phyloP scores from a whole-genome alignment of 2,329 filamentous ascomycete genomes.

The Talaromyces sp. region DNA sequence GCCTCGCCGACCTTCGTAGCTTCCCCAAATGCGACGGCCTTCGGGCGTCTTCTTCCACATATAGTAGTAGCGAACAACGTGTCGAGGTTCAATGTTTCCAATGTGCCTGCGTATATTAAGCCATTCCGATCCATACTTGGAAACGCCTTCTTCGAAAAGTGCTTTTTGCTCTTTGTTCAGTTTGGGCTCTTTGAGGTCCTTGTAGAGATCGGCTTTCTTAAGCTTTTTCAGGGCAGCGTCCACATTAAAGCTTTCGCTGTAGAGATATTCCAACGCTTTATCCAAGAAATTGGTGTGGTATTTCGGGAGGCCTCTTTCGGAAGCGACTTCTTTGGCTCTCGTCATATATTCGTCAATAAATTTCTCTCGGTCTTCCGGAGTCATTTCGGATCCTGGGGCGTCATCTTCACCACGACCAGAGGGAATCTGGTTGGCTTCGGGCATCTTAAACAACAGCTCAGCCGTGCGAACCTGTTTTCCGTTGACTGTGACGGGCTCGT shows the following conservation, averaged over 20 bases:
- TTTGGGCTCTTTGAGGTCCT: constrained; percentile 78
- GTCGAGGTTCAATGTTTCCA: constrained; percentile 67
- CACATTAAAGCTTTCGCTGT: constrained; percentile 65
- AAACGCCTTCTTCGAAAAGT: constrained; percentile 86
- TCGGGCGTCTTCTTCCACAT: constrained; percentile 93
- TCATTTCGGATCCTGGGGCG: constrained; percentile 30
- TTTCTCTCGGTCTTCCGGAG: constrained; percentile 43
- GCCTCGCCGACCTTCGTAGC: constrained; percentile 78
- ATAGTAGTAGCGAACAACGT: constrained; percentile 91
- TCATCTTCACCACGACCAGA: constrained; percentile 39
- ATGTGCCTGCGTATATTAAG: constrained; percentile 78
- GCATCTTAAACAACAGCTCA: constrained; percentile 73
- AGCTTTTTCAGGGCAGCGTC: constrained; percentile 68
- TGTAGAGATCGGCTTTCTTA: constrained; percentile 60
- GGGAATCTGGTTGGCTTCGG: constrained; percentile 48
- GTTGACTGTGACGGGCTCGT: constrained; percentile 56
- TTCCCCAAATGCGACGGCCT: constrained; percentile 85
- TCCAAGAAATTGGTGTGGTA: constrained; percentile 84
- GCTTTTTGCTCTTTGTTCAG: constrained; percentile 74
- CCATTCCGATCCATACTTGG: constrained; percentile 87
- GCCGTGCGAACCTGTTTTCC: constrained; percentile 72
- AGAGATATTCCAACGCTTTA: constrained; percentile 71
- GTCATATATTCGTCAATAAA: constrained; percentile 74
- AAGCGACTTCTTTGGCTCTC: constrained; percentile 60
- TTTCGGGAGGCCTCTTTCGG: constrained; percentile 65